Base-by-base conservation (phyloP, 768 basidiomycete species). In the Coprinopsis marcescibilis region DNA sequence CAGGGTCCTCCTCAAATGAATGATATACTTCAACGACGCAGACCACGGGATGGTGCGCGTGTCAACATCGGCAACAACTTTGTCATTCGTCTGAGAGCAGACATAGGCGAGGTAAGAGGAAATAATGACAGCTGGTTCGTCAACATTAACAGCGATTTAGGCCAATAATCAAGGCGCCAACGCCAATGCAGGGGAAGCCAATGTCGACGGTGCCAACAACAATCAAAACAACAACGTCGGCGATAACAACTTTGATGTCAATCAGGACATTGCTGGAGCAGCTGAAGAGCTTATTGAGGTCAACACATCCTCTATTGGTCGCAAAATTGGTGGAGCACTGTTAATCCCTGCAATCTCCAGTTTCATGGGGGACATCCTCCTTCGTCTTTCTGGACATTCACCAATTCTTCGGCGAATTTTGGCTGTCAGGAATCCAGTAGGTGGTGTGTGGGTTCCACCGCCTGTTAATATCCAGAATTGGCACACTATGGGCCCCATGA, bases 311-410 rank as follows among this genome's bases (percentile, higher is more conserved):
- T 80, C 82, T 0, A 57, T 87, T 3, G 86, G 85, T 1, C 76
- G 85, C 11, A 66, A 77, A 55, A 62, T 89, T 38, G 83, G 81
- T 17, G 85, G 86, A 3, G 84, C 86, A 0, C 64, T 89, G 14
- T 64, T 83, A 48, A 69, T 85, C 42, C 87, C 87, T 0, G 72
- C 73, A 6, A 77, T 89, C 52, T 75, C 87, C 17, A 78, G 66
- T 38, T 54, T 69, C 37, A 85, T 86, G 83, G 87, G 87, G 0
- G 56, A 65, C 8, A 52, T 85, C 12, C 69, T 89, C 2, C 64
- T 77, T 30, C 69, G 68, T 19, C 57, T 85, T 3, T 79, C 86
- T 19, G 68, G 61, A 45, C 66, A 65, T 46, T 73, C 75, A 2
- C 26, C 45, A 3, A 49, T 71, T 5, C 58, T 77, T 32, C 62